Evolutionary conservation across 2,329 filamentous ascomycete genomes (phyloP).

Genomic region (Penicillium sp.): DNA sequence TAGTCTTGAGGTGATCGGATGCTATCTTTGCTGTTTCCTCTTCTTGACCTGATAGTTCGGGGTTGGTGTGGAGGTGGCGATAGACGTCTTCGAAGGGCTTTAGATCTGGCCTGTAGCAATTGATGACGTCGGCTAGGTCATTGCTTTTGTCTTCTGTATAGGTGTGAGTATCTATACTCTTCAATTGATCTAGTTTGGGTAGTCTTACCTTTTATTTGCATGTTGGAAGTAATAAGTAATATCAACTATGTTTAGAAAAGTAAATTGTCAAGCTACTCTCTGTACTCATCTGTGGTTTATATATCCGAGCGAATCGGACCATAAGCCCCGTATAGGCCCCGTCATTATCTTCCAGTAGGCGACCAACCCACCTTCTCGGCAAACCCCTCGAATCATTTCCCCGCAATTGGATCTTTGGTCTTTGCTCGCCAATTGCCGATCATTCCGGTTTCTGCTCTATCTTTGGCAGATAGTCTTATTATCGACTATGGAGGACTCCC

Average conservation of each 20-base stretch:
- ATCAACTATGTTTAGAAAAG: background rate
- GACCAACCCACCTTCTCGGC: background rate
- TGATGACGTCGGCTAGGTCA: constrained; percentile 22
- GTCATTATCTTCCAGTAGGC: background rate
- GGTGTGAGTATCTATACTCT: background rate
- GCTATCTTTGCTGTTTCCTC: constrained; percentile 50
- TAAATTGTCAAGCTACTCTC: background rate
- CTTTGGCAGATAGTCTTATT: background rate
- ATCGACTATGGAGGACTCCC: background rate
- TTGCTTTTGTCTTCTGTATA: background rate
- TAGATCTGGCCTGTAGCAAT: constrained; percentile 43
- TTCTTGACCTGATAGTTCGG: constrained; percentile 58
- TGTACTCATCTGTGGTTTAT: background rate
- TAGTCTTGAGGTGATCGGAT: constrained; percentile 40
- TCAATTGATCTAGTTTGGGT: background rate
- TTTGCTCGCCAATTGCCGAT: background rate
- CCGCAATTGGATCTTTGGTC: background rate
- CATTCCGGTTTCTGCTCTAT: background rate
- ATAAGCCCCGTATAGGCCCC: too few species aligned
- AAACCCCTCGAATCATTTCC: constrained; percentile 5
- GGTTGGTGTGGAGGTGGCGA: constrained; percentile 55
- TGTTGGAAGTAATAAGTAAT: background rate
- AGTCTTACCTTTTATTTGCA: constrained; percentile 4
- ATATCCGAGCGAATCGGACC: background rate
- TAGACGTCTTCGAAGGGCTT: constrained; percentile 52